Base-by-base conservation (phyloP, 495 filamentous ascomycete species). In the Penicillium waksmanii region DNA sequence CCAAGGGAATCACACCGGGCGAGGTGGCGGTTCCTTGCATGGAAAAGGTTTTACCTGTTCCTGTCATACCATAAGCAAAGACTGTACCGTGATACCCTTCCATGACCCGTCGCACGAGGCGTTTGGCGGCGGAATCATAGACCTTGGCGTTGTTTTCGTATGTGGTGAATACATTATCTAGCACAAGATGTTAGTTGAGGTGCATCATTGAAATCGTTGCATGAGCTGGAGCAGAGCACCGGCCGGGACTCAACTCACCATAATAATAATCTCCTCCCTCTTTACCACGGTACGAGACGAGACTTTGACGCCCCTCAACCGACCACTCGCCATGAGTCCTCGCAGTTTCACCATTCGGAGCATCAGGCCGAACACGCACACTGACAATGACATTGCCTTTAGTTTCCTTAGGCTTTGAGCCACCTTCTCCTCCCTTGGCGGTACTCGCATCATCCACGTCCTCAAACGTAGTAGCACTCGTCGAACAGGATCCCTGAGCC, bases 11-110 rank as follows among this genome's bases (percentile, higher is more conserved):
- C 33, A 98, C 95, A 72, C 95, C 95, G 3, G 95, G 95, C n/a
- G 90, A 96, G 5, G 90, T 92, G 50, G 95, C 93, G 23, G 95
- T 98, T 58, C 95, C 95, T 74, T 98, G 95, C 95, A 98, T 98
- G 47, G 93, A 97, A 65, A 97, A 98, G 10, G 95, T 98, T 73
- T 98, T 98, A 44, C 95, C 95, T 3, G 95, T 98, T 42, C 95
- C 95, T 21, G 95, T 98, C 96, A 98, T 97, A 67, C 95, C 95
- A 74, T 98, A 98, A 18, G 95, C 95, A 67, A 98, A 98, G 15
- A 98, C 95, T 1, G 95, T 98, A 55, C 93, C 95, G 70, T 98
- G 94, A 66, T 98, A 98, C 33, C 95, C 95, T 79, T 98, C 94
- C 95, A 98, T 98, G 18, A 98, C 95, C 61, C 95, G 84, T 62